A percentile compares a stretch with the other conserved stretches of the same genome.
Conservation (phyloP, 352 stramenopile species). For the Phytophthora idaei region DNA sequence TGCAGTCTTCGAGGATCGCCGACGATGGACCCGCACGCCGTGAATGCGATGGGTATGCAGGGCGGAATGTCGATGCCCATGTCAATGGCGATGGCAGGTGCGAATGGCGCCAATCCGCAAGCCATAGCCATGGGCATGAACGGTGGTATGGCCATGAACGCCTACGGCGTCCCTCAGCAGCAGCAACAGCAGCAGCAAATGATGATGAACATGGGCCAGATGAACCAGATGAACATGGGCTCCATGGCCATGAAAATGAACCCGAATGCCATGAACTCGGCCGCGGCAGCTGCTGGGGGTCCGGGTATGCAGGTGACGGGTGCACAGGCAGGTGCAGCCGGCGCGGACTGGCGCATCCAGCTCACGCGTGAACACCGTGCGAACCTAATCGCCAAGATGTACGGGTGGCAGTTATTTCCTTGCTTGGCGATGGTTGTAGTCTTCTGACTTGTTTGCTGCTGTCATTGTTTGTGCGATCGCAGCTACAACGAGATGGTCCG, state of each 20-base stretch:
- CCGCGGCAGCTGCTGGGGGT: background rate
- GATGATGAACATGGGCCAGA: conserved; percentile 55
- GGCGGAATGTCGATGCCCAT: conserved; percentile 69
- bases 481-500: conserved; percentile 88
- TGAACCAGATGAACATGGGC: conserved; percentile 56
- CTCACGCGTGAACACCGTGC: conserved; percentile 81
- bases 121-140: conserved; percentile 63
- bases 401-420: conserved; percentile 23
- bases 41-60: conserved; percentile 75
- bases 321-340: background rate
- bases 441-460: conserved; percentile 18
- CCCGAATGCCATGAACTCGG: conserved; percentile 48
- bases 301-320: background rate
- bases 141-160: conserved; percentile 35
- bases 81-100: conserved; percentile 60
- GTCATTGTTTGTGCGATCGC: conserved; percentile 13
- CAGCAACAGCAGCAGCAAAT: conserved; percentile 43
- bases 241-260: conserved; percentile 64
- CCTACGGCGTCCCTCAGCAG: conserved; percentile 43
- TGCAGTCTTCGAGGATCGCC: conserved; percentile 3
- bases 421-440: conserved; percentile 4
- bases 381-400: conserved; percentile 89
- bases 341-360: conserved; percentile 76
- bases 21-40: conserved; percentile 63
- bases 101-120: conserved; percentile 39